Conservation (phyloP, 1,284 basidiomycete species). For the Cutaneotrichosporon mucoides region DNA sequence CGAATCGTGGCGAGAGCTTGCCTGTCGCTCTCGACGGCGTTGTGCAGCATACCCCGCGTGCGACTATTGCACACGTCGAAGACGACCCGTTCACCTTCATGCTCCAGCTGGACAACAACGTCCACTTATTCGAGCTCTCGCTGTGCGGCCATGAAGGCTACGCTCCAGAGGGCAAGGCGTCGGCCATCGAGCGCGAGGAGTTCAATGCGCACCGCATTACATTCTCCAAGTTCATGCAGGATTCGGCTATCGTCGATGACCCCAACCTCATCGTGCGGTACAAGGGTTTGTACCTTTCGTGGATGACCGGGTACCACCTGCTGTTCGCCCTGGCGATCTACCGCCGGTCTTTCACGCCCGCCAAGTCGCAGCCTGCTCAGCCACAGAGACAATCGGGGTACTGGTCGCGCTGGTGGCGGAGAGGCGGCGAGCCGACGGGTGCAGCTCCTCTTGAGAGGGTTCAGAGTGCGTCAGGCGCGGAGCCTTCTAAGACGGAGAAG, state of each 20-base stretch:
- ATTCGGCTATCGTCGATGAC: conserved; percentile 52
- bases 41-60: not conserved
- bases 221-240: conserved; percentile 53
- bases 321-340: conserved; percentile 53
- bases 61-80: conserved; percentile 47
- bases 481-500: not conserved
- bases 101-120: conserved; percentile 45
- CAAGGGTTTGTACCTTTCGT: conserved; percentile 51
- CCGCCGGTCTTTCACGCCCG: conserved; percentile 33
- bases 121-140: conserved; percentile 53
- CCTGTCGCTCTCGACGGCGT: conserved; percentile 1
- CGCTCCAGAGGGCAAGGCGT: conserved; percentile 26
- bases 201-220: conserved; percentile 52
- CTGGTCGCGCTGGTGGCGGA: conserved; percentile 46
- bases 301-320: conserved; percentile 53
- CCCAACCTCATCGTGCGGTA: conserved; percentile 53
- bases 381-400: conserved; percentile 32
- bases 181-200: conserved; percentile 30
- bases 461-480: not conserved
- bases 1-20: conserved; percentile 9
- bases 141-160: conserved; percentile 44
- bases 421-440: conserved; percentile 17
- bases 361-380: conserved; percentile 2
- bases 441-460: not conserved
- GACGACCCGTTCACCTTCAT: conserved; percentile 52